Conservation (phyloP, 1,139 yeast genomes). For the Magnusiomyces clavatus region DNA sequence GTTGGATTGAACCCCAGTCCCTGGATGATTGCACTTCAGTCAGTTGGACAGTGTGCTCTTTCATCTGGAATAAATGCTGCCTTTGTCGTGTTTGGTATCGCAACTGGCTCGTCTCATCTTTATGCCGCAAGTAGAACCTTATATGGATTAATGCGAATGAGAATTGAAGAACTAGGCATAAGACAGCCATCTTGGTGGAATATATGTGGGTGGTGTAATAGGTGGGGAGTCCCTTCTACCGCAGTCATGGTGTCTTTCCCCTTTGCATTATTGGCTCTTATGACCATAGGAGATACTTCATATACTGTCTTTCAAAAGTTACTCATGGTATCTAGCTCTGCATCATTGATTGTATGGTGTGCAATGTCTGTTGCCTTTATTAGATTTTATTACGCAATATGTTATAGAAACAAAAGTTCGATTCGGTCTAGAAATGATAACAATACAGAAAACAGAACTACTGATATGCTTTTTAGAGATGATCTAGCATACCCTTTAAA, state of each 20-base stretch:
- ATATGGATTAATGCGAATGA: conserved; percentile 53
- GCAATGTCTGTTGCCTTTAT: conserved; percentile 71
- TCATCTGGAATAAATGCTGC: conserved; percentile 59
- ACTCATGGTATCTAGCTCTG: conserved; percentile 56
- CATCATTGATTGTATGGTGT: conserved; percentile 73
- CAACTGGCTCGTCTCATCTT: conserved; percentile 69
- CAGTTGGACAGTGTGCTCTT: conserved; percentile 55
- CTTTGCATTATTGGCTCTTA: conserved; percentile 53
- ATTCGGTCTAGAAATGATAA: too few relatives aligned
- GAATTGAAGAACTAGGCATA: conserved; percentile 8
- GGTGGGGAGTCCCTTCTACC: conserved; percentile 63
- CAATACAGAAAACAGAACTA: conserved; percentile 3
- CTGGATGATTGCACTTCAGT: conserved; percentile 72
- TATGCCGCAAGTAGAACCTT: conserved; percentile 75
- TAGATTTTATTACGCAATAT: conserved; percentile 62
- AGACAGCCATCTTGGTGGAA: conserved; percentile 56
- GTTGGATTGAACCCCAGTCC: conserved; percentile 30
- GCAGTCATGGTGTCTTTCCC: conserved; percentile 57
- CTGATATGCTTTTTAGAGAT: conserved; percentile 24
- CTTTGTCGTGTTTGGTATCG: conserved; percentile 64
- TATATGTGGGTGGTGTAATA: conserved; percentile 51
- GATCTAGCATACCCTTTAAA: conserved; percentile 53
- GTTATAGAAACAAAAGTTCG: conserved; percentile 18
- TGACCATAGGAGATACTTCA: conserved; percentile 52
- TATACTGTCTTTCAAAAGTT: conserved; percentile 60